Evolutionary conservation across 1,284 basidiomycete species (phyloP), one percentile per base, ranked within the genome.

Genomic region (Malassezia equina): DNA sequence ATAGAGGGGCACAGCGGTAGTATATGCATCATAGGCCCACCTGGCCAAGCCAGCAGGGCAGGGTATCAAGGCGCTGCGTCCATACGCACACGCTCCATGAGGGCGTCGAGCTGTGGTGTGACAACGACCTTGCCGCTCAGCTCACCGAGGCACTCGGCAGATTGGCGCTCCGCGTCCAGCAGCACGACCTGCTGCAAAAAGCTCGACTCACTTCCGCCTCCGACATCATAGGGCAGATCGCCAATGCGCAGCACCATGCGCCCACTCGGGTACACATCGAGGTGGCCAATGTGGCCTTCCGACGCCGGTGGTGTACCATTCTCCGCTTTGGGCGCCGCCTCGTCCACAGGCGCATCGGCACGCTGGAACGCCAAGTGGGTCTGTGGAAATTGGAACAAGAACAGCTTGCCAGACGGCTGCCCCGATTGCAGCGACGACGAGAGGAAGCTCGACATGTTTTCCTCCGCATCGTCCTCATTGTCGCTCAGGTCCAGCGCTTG

Each of bases 371-470:
- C 80, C 0, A 90, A 90, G 76, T 94, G 90, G 0, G 87, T 84
- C n/a, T 80, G 76, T 0, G 90, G 90, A 71, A 95, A 93, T 74
- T 93, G 90, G 78, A 94, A 93, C 62, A 90, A 84, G 71, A 88
- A 93, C 1, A 94, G 78, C 24, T 83, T 79, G 69, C 70, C 83
- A 82, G 78, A 64, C 19, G 59, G 59, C 3, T 57, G 52, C 41
- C 76, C 75, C 43, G 65, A 56, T 25, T 49, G 29, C 8, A 49
- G 21, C 6, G 46, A 33, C 25, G 63, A 57, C 19, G 67, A 62
- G 67, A 95, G 91, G 73, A 90, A 85, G 46, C 86, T 84, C 4
- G 86, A 81, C 58, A 93, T 82, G 71, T 90, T 87, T 36, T 87
- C 78, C 60, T 88, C 84, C 67, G 89, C 86, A 63, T 90, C 88